Conservation (phyloP, 2,329 filamentous ascomycete species). For the Emmonsiellopsis sp. region DNA sequence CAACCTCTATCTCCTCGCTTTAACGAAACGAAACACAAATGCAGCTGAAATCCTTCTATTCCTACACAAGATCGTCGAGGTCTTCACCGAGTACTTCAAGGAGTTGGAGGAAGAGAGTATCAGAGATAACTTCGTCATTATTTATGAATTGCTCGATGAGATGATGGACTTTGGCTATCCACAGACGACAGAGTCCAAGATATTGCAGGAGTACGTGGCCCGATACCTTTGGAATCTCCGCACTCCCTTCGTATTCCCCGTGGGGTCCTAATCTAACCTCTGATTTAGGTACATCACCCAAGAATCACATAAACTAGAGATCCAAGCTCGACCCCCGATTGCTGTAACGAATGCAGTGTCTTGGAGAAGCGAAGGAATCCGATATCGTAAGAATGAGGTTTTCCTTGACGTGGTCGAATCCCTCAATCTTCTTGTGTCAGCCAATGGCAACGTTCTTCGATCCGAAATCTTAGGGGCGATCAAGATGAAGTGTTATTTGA, state of each 20-base stretch:
- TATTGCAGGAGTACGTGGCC: constrained; percentile 67
- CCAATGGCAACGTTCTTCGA: constrained; percentile 87
- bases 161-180: constrained; percentile 99
- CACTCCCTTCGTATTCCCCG: not conserved
- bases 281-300: constrained; percentile 75
- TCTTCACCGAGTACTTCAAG: constrained; percentile 99
- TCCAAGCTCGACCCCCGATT: constrained; percentile 91
- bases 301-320: constrained; percentile 96
- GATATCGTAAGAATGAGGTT: constrained; percentile 98
- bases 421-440: constrained; percentile 87
- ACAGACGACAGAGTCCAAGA: constrained; percentile 97
- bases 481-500: constrained; percentile 99
- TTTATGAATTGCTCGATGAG: constrained; percentile 96
- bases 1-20: constrained; percentile 93
- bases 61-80: constrained; percentile 94
- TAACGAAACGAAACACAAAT: constrained; percentile 98
- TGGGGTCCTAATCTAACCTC: not conserved
- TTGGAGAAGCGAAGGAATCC: constrained; percentile 95
- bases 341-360: constrained; percentile 97
- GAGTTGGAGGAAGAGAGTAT: constrained; percentile 98
- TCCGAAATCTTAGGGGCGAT: constrained; percentile 94
- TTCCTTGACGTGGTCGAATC: constrained; percentile 97
- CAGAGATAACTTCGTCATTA: constrained; percentile 97
- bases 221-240: not conserved
- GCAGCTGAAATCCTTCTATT: constrained; percentile 97